Evolutionary conservation across 805 yeast genomes (phyloP).

Genomic region (Kockiozyma suomiensis): DNA sequence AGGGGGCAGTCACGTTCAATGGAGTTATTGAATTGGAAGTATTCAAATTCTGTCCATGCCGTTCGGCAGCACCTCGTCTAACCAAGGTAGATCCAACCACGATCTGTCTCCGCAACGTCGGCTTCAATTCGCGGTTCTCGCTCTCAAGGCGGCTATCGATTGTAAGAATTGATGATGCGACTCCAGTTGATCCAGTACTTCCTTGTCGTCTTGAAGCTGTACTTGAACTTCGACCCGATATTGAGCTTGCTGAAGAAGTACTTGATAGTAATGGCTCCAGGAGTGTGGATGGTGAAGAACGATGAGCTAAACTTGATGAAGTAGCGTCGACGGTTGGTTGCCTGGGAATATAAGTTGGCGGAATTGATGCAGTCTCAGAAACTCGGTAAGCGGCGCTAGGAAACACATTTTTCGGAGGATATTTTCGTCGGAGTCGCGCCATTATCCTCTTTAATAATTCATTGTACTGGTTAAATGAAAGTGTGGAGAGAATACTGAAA

Average conservation of each 20-base stretch:
- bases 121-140: neutral
- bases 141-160: no score
- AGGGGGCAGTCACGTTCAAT: no score
- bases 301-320: neutral
- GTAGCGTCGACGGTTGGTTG: neutral
- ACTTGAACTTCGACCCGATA: slow-evolving; percentile 1
- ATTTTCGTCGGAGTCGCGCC: slow-evolving; percentile 25
- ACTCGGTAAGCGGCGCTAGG: slow-evolving; percentile 12
- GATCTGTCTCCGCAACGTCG: neutral
- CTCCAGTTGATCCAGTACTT: slow-evolving; percentile 10
- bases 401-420: slow-evolving; percentile 17
- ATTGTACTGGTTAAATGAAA: no score
- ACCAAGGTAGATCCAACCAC: slow-evolving; percentile 5
- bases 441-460: neutral
- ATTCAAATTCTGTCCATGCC: no score
- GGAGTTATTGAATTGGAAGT: no score
- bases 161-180: no score
- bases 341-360: neutral
- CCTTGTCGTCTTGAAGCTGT: neutral
- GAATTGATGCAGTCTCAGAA: slow-evolving; percentile 7
- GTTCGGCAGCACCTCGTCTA: neutral
- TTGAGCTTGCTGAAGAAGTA: slow-evolving; percentile 14
- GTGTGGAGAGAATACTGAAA: no score
- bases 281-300: neutral
- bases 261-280: slow-evolving; percentile 16